Percentiles rank a stretch among this genome's conserved stretches.
phyloP scores from a whole-genome alignment of 2,329 filamentous ascomycete genomes.

The Cercospora sp. region DNA sequence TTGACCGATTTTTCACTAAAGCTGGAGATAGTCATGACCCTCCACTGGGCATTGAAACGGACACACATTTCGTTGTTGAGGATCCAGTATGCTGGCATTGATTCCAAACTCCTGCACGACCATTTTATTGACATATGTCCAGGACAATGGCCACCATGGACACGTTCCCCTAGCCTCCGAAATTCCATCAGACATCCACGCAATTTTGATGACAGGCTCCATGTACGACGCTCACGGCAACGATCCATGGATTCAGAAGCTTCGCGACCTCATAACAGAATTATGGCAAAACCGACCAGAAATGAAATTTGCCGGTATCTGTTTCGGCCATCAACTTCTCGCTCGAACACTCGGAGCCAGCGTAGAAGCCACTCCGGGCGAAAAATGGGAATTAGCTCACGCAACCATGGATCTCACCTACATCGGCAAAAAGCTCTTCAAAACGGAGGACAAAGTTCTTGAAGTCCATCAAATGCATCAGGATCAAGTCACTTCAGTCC shows the following conservation, averaged over 20 bases:
- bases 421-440: constrained; percentile 47
- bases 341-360: constrained; percentile 46
- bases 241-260: constrained; percentile 47
- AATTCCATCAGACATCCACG: constrained; percentile 47
- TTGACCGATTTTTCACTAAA: constrained; percentile 53
- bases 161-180: constrained; percentile 51
- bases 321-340: constrained; percentile 53
- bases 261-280: constrained; percentile 50
- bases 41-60: constrained; percentile 56
- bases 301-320: constrained; percentile 53
- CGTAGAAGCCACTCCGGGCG: constrained; percentile 41
- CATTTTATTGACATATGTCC: not conserved
- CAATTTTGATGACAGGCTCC: constrained; percentile 50
- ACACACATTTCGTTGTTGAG: constrained; percentile 57
- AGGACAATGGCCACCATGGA: constrained; percentile 41
- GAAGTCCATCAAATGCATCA: constrained; percentile 52
- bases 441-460: constrained; percentile 38
- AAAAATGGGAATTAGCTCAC: constrained; percentile 52
- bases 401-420: constrained; percentile 44
- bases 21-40: constrained; percentile 57
- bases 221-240: constrained; percentile 52
- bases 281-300: constrained; percentile 54
- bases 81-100: constrained; percentile 30
- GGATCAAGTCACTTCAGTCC: constrained; percentile 45
- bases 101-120: no score